Conservation (phyloP, 2,329 filamentous ascomycete species). For the Penicillium freii region DNA sequence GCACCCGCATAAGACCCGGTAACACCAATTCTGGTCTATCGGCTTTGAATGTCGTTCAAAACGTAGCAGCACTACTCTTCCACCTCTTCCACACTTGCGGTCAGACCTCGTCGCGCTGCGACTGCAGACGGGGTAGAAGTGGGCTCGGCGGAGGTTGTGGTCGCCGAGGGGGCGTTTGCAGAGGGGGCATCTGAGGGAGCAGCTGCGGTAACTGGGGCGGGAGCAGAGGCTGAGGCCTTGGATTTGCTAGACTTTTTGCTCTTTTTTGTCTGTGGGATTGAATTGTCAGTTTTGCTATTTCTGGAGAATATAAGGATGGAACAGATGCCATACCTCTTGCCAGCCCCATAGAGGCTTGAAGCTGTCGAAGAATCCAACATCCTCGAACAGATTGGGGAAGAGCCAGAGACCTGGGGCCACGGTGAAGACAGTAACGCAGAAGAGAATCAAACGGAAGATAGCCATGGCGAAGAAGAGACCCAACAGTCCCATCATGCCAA, state of each 20-base stretch:
- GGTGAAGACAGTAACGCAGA: constrained; percentile 85
- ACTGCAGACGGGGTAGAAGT: constrained; percentile 31
- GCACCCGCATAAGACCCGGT: not conserved
- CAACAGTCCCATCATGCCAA: constrained; percentile 85
- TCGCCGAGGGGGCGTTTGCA: constrained; percentile 25
- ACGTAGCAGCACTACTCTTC: constrained; percentile 35
- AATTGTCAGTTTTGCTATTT: constrained; percentile 2
- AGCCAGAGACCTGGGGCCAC: constrained; percentile 90
- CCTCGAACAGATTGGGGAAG: constrained; percentile 96
- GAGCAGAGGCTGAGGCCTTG: not conserved
- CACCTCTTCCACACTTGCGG: constrained; percentile 48
- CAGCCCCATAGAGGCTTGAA: constrained; percentile 96
- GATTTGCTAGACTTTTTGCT: constrained; percentile 40
- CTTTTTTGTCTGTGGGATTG: constrained; percentile 36
- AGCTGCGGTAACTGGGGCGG: constrained; percentile 2
- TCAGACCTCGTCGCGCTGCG: constrained; percentile 40
- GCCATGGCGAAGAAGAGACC: constrained; percentile 97
- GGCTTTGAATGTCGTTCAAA: not conserved
- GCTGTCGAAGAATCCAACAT: constrained; percentile 96
- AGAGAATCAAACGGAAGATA: constrained; percentile 92
- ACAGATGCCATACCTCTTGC: constrained; percentile 74
- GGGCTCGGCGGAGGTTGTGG: constrained; percentile 39
- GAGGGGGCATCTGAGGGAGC: constrained; percentile 5
- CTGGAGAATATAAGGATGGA: not conserved
- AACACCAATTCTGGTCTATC: not conserved